Evolutionary conservation across 2,329 filamentous ascomycete genomes (phyloP).

Genomic region (Aspergillus neotritici): DNA sequence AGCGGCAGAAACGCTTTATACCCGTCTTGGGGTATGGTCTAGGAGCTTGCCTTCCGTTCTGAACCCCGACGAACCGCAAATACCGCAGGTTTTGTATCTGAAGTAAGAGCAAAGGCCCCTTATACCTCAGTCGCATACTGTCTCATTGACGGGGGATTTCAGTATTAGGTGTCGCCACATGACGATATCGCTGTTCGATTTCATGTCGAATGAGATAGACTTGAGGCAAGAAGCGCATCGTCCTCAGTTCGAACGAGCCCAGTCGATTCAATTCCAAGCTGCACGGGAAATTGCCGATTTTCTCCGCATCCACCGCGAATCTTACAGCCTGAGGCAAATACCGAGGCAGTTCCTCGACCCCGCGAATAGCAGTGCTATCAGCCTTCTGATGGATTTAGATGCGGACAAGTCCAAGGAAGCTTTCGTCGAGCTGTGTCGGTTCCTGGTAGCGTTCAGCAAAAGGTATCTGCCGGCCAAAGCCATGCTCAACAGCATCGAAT

Average conservation of each 20-base stretch:
- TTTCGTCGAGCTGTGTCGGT: constrained; percentile 25
- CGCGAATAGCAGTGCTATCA: constrained; percentile 17
- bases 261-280: constrained; percentile 14
- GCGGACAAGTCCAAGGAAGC: constrained; percentile 19
- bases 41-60: constrained; percentile 14
- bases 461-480: constrained; percentile 19
- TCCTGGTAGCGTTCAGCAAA: constrained; percentile 20
- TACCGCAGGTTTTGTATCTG: constrained; percentile 25
- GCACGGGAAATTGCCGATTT: constrained; percentile 23
- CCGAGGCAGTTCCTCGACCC: constrained; percentile 25
- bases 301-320: constrained; percentile 22
- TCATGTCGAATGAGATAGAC: constrained; percentile 16
- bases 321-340: constrained; percentile 26
- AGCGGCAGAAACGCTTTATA: constrained; percentile 14
- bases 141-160: constrained; percentile 9
- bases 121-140: neutral
- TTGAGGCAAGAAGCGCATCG: constrained; percentile 7
- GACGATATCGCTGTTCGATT: constrained; percentile 22
- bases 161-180: constrained; percentile 27
- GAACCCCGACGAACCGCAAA: constrained; percentile 13
- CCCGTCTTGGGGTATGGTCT: constrained; percentile 20
- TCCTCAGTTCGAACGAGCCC: constrained; percentile 9
- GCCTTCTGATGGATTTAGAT: constrained; percentile 17
- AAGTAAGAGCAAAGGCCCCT: constrained; percentile 19
- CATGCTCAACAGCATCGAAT: constrained; percentile 20